phyloP scores from a whole-genome alignment of 2,329 filamentous ascomycete genomes.

The Aschersonia sp. region DNA sequence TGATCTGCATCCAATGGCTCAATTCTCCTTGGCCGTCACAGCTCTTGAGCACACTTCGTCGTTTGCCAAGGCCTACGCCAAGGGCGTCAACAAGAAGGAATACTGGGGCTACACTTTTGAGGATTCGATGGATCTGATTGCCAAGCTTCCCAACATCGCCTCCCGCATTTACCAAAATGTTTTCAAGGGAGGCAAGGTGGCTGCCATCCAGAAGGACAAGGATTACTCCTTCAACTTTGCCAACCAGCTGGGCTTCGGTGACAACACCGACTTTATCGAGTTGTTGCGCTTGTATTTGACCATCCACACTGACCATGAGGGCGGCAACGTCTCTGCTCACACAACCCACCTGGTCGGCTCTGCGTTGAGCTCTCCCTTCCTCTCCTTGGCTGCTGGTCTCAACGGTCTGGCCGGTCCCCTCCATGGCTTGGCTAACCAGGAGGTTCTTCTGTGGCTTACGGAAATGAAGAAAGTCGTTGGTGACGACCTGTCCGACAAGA shows the following conservation, averaged over 20 bases:
- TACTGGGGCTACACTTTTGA: slow-evolving; percentile 99
- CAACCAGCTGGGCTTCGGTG: slow-evolving; percentile 95
- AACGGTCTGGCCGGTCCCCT: slow-evolving; percentile 97
- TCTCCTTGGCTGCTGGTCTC: slow-evolving; percentile 89
- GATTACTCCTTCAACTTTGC: slow-evolving; percentile 99
- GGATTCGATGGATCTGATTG: slow-evolving; percentile 99
- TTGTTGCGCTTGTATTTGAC: slow-evolving; percentile 97
- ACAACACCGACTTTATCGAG: slow-evolving; percentile 95
- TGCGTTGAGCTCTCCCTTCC: slow-evolving; percentile 92
- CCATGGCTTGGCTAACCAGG: slow-evolving; percentile 98
- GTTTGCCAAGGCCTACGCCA: slow-evolving; percentile 97
- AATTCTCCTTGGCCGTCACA: slow-evolving; percentile 95
- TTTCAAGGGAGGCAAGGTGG: slow-evolving; percentile 99
- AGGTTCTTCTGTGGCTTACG: slow-evolving; percentile 96
- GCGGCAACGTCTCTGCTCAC: slow-evolving; percentile 96
- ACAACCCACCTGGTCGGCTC: slow-evolving; percentile 96
- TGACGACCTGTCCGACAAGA: slow-evolving; percentile 88
- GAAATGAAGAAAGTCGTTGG: slow-evolving; percentile 97
- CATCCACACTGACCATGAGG: slow-evolving; percentile 99
- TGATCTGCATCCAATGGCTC: slow-evolving; percentile 98
- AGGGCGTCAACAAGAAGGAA: slow-evolving; percentile 98
- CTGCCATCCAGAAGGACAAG: slow-evolving; percentile 93
- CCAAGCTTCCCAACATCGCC: slow-evolving; percentile 96
- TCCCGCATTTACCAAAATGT: slow-evolving; percentile 99
- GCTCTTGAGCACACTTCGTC: slow-evolving; percentile 96